Base-by-base conservation (phyloP, 768 basidiomycete species). In the Trametes sanguinea region DNA sequence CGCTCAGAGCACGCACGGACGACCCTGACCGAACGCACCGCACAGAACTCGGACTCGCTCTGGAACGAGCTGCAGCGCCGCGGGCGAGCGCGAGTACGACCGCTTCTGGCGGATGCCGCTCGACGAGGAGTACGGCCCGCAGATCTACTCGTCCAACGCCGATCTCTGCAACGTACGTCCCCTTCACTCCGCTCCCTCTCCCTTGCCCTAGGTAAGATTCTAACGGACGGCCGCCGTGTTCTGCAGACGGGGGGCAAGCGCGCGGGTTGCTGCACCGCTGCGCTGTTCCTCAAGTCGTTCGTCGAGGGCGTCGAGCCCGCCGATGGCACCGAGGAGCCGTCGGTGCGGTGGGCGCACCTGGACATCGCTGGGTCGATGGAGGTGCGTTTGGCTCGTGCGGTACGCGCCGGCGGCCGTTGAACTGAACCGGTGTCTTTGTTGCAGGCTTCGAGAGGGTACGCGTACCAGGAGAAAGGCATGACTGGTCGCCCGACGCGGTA, bases 81-180 rank as follows among this genome's bases (percentile, higher is more conserved):
- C 93, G 2, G 92, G 90, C 10, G 84, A 87, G 75, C 74, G 75
- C 13, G 90, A 92, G 68, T 83, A 89, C 69, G 92, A 94, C 74
- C 85, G 86, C 56, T 87, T 95, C 81, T 95, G 93, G 93, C 85
- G 93, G 30, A 85, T 95, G 87, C 93, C 93, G 9, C 83, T 95
- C 55, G 88, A 92, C 67, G 90, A 92, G 46, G 90, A 87, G 59
- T 95, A 81, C 65, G 85, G 83, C 0, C 83, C 85, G 10, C 91
- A 92, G 71, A 94, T 95, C 67, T 74, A 86, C 71, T 80, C 80
- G 6, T 87, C 85, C 30, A 92, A 92, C 67, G 92, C 91, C 29
- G 92, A 94, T 72, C 78, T 94, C 37, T 87, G 88, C 74, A 94
- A 94, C 67, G 87, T 88, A 63, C 51, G n/a, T 39, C 13, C 3